A percentile compares a stretch with the other conserved stretches of the same genome.
Evolutionary conservation across 371 early-diverging fungal species (phyloP).

Genomic region (Blakeslea trispora): DNA sequence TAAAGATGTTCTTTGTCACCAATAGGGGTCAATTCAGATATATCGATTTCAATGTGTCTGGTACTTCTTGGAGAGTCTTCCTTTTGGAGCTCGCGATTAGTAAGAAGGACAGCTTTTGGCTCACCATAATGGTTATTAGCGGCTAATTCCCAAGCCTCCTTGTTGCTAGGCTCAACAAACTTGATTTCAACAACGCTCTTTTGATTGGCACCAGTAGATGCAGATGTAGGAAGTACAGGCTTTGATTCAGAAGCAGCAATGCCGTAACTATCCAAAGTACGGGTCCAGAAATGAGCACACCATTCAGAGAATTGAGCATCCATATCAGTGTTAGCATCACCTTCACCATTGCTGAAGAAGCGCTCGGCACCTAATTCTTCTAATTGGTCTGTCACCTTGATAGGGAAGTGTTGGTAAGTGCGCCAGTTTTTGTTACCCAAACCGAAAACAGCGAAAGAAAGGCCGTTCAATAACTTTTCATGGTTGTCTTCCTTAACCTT

Average conservation of each 20-base stretch:
- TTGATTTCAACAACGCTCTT: conserved; percentile 20
- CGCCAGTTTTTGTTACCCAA: conserved; percentile 63
- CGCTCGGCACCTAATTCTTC: conserved; percentile 54
- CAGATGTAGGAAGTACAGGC: conserved; percentile 40
- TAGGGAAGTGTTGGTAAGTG: conserved; percentile 60
- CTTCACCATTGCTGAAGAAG: conserved; percentile 45
- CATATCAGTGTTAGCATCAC: conserved; percentile 58
- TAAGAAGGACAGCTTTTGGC: conserved; percentile 23
- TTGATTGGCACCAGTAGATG: conserved; percentile 11
- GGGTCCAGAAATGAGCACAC: conserved; percentile 51
- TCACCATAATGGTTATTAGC: conserved; percentile 33
- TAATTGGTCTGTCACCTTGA: conserved; percentile 34
- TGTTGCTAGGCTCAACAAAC: conserved; percentile 33
- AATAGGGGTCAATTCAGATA: conserved; percentile 25
- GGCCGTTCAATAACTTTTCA: conserved; percentile 31
- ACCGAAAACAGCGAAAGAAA: conserved; percentile 57
- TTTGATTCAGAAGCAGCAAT: conserved; percentile 32
- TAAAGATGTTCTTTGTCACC: conserved; percentile 35
- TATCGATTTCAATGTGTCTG: conserved; percentile 51
- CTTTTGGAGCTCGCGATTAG: conserved; percentile 43
- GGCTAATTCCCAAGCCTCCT: conserved; percentile 33
- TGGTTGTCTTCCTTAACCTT: conserved; percentile 26
- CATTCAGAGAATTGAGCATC: conserved; percentile 52
- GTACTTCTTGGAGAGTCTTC: conserved; percentile 44
- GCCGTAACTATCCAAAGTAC: conserved; percentile 33